Evolutionary conservation across 2,329 filamentous ascomycete genomes (phyloP).

Genomic region (Cercospora zeae-maydis): DNA sequence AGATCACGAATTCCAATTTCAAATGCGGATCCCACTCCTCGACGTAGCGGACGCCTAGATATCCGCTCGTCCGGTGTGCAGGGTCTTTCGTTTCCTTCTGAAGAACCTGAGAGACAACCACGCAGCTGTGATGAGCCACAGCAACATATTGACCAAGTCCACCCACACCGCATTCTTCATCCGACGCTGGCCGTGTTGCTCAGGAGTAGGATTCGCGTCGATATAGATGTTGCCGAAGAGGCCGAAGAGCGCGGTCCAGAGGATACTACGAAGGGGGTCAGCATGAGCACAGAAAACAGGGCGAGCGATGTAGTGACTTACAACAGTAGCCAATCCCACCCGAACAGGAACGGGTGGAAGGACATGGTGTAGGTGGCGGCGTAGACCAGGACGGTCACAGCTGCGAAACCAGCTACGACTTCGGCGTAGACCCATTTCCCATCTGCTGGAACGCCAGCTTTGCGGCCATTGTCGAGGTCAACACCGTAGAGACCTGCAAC

Average conservation of each 20-base stretch:
- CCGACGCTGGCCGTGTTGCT: slow-evolving; percentile 58
- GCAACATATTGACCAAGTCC: slow-evolving; percentile 66
- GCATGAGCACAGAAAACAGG: background rate
- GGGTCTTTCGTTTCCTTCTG: slow-evolving; percentile 45
- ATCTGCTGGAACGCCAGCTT: slow-evolving; percentile 52
- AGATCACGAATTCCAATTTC: background rate
- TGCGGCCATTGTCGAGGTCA: slow-evolving; percentile 58
- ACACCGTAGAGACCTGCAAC: slow-evolving; percentile 75
- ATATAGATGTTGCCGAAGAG: slow-evolving; percentile 82
- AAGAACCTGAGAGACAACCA: slow-evolving; percentile 59
- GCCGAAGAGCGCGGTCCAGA: slow-evolving; percentile 80
- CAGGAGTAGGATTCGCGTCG: slow-evolving; percentile 54
- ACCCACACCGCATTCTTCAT: slow-evolving; percentile 91
- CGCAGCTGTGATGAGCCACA: slow-evolving; percentile 67
- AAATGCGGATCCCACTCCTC: background rate
- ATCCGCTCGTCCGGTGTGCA: slow-evolving; percentile 34
- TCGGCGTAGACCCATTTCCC: slow-evolving; percentile 78
- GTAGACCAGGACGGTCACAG: slow-evolving; percentile 60
- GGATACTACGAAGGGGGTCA: slow-evolving; percentile 43
- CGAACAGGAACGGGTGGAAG: slow-evolving; percentile 50
- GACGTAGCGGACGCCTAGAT: slow-evolving; percentile 28
- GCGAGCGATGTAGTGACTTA: slow-evolving; percentile 26
- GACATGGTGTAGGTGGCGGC: slow-evolving; percentile 58
- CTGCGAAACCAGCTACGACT: slow-evolving; percentile 63
- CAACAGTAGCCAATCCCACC: slow-evolving; percentile 69